Percentiles rank a stretch among this genome's conserved stretches.
Evolutionary conservation across 1,284 basidiomycete genomes (phyloP).

Genomic region (Flammula alnicola): DNA sequence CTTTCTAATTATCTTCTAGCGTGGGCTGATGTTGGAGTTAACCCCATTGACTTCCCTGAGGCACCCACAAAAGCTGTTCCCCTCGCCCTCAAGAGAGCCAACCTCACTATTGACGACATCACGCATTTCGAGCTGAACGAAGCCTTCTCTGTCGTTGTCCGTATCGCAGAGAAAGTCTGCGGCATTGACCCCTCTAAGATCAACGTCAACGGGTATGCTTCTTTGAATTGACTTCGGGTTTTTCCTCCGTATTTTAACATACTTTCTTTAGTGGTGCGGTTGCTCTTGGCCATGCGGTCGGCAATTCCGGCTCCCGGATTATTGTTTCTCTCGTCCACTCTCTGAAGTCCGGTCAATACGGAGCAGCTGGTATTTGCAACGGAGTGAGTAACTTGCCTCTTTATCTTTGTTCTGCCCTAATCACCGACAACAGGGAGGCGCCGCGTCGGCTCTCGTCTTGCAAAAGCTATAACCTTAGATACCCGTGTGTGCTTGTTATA

Average conservation of each 20-base stretch:
- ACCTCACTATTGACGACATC: slow-evolving; percentile 84
- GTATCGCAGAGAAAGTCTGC: slow-evolving; percentile 90
- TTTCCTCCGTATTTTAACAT: slow-evolving; percentile 14
- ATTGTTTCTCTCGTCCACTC: slow-evolving; percentile 93
- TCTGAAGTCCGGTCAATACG: slow-evolving; percentile 94
- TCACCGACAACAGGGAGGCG: slow-evolving; percentile 73
- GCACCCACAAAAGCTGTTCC: slow-evolving; percentile 95
- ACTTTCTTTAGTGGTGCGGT: slow-evolving; percentile 76
- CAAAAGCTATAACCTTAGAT: slow-evolving; percentile 72
- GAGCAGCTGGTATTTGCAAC: slow-evolving; percentile 98
- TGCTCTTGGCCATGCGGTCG: slow-evolving; percentile 94
- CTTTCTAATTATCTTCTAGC: slow-evolving; percentile 51
- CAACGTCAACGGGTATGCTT: slow-evolving; percentile 84
- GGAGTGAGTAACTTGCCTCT: slow-evolving; percentile 63
- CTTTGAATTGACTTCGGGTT: slow-evolving; percentile 10
- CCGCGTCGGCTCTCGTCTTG: slow-evolving; percentile 88
- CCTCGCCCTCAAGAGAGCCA: slow-evolving; percentile 86
- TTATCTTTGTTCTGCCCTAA: slow-evolving; percentile 18
- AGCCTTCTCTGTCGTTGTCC: slow-evolving; percentile 95
- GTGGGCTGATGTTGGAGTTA: slow-evolving; percentile 95
- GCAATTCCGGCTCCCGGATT: slow-evolving; percentile 95
- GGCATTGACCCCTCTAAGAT: slow-evolving; percentile 87
- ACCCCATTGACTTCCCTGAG: slow-evolving; percentile 96
- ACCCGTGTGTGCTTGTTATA: slow-evolving; percentile 26
- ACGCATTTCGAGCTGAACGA: slow-evolving; percentile 97